Evolutionary conservation across 768 basidiomycete species (phyloP), one percentile per base, ranked within the genome.

Genomic region (Termitomyces eurrhizus): DNA sequence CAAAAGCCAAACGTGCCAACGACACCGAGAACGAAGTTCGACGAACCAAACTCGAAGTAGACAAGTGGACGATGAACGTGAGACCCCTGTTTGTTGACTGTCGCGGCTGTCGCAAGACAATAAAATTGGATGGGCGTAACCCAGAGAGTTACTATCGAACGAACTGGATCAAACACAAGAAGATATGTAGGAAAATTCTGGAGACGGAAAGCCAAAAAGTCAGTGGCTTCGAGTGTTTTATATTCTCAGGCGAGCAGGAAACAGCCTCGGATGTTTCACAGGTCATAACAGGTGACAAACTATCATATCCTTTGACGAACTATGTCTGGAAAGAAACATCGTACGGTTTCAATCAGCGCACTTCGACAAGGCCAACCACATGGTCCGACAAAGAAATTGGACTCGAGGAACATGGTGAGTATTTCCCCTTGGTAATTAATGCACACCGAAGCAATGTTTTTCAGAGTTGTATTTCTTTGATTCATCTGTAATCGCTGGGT

Each of bases 151-250:
- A 68, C 57, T 69, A 69, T 41, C 60, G 62, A 39, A 65, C 66
- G 29, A 59, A 66, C 18, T 69, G 68, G 68, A 24, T 52, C 5
- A 69, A 69, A 52, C 68, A 69, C 50, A 62, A 63, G 13, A 55
- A 58, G 16, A 63, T 61, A 52, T 69, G 68, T 37, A 45, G n/a
- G 13, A 61, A 64, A 16, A 60, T 68, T n/a, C 29, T 42, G 3
- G 53, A 42, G 53, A n/a, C 41, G 11, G n/a, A 55, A 33, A 32
- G 6, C 12, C 12, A 12, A 6, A 6, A 42, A 42, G 41, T 55
- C 11, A 13, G 41, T 55, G 42, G 16, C 26, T 54, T 41, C n/a
- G 9, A 21, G 11, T 33, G 12, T 3, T 32, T 6, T 7, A 42
- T 26, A 7, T 41, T 41, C 16, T 32, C 1, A 54, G 1, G 18